These are phyloP conservation scores for Plasmodium berghei DNA, from an alignment of 169 alveolate species.

Conservation along the genomic window DNA sequence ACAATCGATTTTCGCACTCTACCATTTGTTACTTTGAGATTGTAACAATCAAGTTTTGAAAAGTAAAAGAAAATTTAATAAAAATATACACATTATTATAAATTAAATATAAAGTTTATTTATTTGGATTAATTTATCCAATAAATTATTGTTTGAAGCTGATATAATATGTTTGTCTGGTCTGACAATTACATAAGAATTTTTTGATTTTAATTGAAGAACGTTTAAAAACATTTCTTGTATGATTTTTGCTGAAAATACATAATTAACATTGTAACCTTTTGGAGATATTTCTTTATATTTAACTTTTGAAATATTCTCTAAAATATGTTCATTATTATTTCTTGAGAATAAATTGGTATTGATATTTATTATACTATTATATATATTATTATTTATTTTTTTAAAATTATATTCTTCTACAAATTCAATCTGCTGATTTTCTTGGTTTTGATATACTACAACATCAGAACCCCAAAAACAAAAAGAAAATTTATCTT, in stretches of 20 bases:
- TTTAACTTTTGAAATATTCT: slow-evolving; percentile 15
- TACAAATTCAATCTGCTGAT: slow-evolving; percentile 12
- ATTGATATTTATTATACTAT: not conserved
- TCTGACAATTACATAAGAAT: slow-evolving; percentile 59
- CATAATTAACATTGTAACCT: slow-evolving; percentile 24
- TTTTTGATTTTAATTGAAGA: slow-evolving; percentile 27
- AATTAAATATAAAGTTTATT: slow-evolving; percentile 45
- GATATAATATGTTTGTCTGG: slow-evolving; percentile 76
- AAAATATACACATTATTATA: not conserved
- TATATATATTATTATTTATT: not conserved
- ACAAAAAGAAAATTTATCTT: slow-evolving; percentile 60
- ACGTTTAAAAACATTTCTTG: slow-evolving; percentile 54
- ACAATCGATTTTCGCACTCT: too few relatives aligned
- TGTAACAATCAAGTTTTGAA: too few relatives aligned
- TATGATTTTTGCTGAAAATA: slow-evolving; percentile 51
- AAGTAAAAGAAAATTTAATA: too few relatives aligned
- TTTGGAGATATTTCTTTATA: slow-evolving; percentile 17
- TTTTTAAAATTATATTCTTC: not conserved
- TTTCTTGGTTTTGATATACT: slow-evolving; percentile 18
- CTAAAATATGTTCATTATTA: not conserved
- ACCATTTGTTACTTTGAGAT: too few relatives aligned
- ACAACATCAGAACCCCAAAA: slow-evolving; percentile 64
- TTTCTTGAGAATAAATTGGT: not conserved
- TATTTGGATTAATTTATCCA: slow-evolving; percentile 17
- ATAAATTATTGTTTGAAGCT: slow-evolving; percentile 26